Evolutionary conservation across 495 filamentous ascomycete species (phyloP), one percentile per base, ranked within the genome.

Genomic region (Xylaria palmicola): DNA sequence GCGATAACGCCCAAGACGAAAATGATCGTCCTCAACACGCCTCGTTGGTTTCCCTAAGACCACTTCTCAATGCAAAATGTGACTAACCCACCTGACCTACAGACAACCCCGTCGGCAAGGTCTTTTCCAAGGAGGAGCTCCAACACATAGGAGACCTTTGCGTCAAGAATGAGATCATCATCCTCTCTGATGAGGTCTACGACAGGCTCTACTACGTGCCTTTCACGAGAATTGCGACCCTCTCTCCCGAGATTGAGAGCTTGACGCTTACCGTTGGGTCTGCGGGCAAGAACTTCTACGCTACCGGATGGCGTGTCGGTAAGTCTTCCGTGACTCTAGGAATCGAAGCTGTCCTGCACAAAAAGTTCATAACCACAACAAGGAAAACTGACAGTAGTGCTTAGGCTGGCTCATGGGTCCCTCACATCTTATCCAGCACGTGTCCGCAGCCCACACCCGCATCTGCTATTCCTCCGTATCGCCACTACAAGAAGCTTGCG

Each of bases 261-360:
- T 84, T 92, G 36, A 98, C 94, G 17, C 76, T 98, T 34, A 97
- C 93, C 3, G 94, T 97, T 40, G 93, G 95, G 29, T 95, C 90
- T 2, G 94, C 91, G 5, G 94, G 94, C 59, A 98, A 98, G 79
- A 95, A 94, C 74, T 98, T 98, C 77, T 98, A 98, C 67, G 89
- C 89, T 48, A 98, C 94, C 0, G 94, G 94, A 37, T 98, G 94
- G 94, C 86, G 94, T 54, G 95, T 98, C 2, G 92, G 91, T 66
- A 43, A 20, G 72, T 60, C 12, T 40, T 51, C 10, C 17, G 19
- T 27, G 7, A 13, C 34, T 53, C 22, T 53, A 8, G 15, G 9
- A 1, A 20, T 19, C 12, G 7, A 26, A 40, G 34, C 50, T 26
- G 9, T 26, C 12, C 20, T 9, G n/a, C 27, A 40, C 40, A 8